Percentiles rank a stretch among this genome's conserved stretches.
Evolutionary conservation across 805 yeast species (phyloP).

Genomic region (Saturnispora saitoi): DNA sequence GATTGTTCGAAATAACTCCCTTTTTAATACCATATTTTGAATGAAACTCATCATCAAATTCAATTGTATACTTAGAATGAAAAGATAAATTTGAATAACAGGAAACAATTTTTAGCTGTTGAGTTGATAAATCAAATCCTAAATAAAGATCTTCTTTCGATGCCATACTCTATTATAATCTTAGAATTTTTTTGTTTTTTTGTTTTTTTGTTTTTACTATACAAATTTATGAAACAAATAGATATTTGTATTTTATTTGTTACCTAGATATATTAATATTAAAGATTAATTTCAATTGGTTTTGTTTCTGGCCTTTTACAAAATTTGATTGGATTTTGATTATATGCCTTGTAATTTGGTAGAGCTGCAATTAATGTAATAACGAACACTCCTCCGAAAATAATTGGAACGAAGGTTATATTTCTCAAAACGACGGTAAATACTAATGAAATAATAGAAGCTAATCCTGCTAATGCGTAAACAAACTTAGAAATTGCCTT

Average conservation of each 20-base stretch:
- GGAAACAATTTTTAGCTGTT: conserved; percentile 72
- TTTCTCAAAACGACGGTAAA: conserved; percentile 43
- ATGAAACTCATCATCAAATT: conserved; percentile 59
- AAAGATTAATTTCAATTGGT: conserved; percentile 10
- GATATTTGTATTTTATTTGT: neutral
- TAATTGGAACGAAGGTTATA: conserved; percentile 30
- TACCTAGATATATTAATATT: too few species aligned
- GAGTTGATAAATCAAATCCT: conserved; percentile 87
- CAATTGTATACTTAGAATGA: conserved; percentile 51
- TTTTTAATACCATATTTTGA: conserved; percentile 55
- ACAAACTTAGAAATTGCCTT: conserved; percentile 31
- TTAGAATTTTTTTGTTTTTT: too few species aligned
- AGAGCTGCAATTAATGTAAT: conserved; percentile 33
- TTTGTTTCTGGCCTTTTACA: conserved; percentile 21
- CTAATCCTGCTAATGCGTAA: conserved; percentile 21
- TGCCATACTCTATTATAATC: conserved; percentile 5
- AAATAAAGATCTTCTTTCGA: conserved; percentile 30
- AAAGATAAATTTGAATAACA: conserved; percentile 41
- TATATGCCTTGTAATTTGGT: conserved; percentile 56
- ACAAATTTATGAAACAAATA: neutral
- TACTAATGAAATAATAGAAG: conserved; percentile 34
- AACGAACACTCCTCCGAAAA: conserved; percentile 31
- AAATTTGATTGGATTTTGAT: conserved; percentile 42
- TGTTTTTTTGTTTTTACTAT: neutral
- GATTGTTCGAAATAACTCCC: conserved; percentile 57